phyloP scores from a whole-genome alignment of 2,329 filamentous ascomycete genomes.

The Fusarium sp. region DNA sequence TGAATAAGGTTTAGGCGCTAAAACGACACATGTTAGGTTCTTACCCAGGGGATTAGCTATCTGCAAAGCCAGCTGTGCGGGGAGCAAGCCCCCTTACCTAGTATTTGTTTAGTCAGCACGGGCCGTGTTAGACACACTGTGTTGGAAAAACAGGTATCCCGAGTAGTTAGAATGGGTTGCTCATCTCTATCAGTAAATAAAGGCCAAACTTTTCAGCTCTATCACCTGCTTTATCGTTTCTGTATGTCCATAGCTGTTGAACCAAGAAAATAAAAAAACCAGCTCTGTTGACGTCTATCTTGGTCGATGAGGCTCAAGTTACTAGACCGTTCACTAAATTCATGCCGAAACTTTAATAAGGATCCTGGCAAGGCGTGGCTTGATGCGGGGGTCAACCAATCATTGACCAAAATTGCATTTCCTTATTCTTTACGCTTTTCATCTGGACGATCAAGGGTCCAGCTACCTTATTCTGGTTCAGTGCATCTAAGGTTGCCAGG shows the following conservation, averaged over 20 bases:
- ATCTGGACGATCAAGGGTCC: not conserved
- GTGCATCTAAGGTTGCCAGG: not conserved
- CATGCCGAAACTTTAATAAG: not conserved
- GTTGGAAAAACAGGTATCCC: too few species aligned
- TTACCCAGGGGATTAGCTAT: too few species aligned
- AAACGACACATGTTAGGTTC: too few species aligned
- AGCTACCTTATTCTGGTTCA: not conserved
- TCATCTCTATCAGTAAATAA: too few species aligned
- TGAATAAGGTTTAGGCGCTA: not conserved
- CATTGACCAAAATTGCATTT: accelerated
- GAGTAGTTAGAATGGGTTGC: too few species aligned
- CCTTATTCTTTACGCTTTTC: not conserved
- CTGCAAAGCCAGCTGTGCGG: too few species aligned
- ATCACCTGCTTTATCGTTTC: too few species aligned
- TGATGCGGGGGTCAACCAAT: not conserved
- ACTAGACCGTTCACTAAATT: not conserved
- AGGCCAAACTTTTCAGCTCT: too few species aligned
- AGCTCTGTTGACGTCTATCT: not conserved
- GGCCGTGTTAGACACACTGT: too few species aligned
- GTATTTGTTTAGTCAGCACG: too few species aligned
- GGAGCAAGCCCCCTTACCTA: too few species aligned
- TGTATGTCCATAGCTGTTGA: not conserved
- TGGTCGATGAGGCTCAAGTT: not conserved
- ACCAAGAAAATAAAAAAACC: not conserved
- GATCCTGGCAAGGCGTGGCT: not conserved